Percentiles rank a stretch among this genome's conserved stretches.
phyloP scores from a whole-genome alignment of 345 rosid genomes.

The Salix dunnii region DNA sequence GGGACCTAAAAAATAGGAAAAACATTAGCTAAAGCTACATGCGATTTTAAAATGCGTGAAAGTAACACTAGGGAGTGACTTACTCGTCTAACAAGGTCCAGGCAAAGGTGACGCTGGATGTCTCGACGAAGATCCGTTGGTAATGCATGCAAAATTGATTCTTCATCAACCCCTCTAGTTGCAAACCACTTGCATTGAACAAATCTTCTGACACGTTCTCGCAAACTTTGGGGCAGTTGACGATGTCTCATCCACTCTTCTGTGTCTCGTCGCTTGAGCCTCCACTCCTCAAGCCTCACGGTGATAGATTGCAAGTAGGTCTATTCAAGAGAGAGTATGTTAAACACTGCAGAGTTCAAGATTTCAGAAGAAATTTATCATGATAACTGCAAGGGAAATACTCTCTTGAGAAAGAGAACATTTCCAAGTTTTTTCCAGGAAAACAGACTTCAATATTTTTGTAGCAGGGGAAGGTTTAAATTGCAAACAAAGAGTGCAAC shows the following conservation, averaged over 20 bases:
- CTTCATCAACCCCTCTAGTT: constrained; percentile 52
- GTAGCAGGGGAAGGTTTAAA: background rate
- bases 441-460: background rate
- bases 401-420: background rate
- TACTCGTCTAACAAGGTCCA: constrained; percentile 53
- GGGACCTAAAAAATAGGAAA: constrained; percentile 57
- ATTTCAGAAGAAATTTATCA: background rate
- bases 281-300: constrained; percentile 55
- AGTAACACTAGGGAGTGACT: constrained; percentile 12
- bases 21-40: background rate
- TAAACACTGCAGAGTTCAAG: background rate
- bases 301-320: constrained; percentile 59
- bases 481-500: background rate
- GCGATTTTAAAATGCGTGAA: background rate
- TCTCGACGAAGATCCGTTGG: constrained; percentile 50
- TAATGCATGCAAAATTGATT: constrained; percentile 37
- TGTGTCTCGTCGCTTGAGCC: constrained; percentile 51
- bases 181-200: constrained; percentile 59
- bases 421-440: background rate
- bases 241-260: constrained; percentile 65
- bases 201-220: constrained; percentile 39
- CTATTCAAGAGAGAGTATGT: constrained; percentile 18
- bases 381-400: background rate
- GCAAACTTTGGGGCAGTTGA: constrained; percentile 44
- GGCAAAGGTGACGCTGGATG: constrained; percentile 52